Evolutionary conservation across 2,329 filamentous ascomycete species (phyloP).

Genomic region (Cercospora berteroae): DNA sequence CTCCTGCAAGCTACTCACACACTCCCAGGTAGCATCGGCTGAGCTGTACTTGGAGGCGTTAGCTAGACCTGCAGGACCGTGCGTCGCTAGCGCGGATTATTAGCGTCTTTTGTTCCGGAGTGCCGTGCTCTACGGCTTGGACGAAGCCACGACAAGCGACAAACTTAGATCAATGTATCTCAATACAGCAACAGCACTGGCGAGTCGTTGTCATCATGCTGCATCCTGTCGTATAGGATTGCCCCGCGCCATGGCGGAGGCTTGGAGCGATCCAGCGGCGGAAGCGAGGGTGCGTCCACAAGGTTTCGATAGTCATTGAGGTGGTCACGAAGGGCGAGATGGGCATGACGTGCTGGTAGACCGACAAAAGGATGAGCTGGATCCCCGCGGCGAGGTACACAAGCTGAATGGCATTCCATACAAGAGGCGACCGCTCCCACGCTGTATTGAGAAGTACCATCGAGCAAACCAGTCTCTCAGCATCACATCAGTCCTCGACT

Average conservation of each 20-base stretch:
- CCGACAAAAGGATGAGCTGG: not conserved
- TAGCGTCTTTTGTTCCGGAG: constrained; percentile 1
- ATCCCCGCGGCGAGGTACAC: not conserved
- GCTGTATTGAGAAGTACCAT: constrained; percentile 2
- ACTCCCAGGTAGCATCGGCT: constrained; percentile 4
- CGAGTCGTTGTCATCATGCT: constrained; percentile 4
- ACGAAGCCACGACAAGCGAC: constrained; percentile 1
- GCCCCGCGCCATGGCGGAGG: not conserved
- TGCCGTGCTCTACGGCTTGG: not conserved
- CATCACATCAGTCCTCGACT: not conserved
- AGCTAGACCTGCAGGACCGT: constrained; percentile 8
- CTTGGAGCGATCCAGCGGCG: constrained; percentile 1
- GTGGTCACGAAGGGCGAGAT: not conserved
- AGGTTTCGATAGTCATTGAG: constrained; percentile 9
- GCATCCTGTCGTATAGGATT: constrained; percentile 2
- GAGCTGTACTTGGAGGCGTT: constrained; percentile 7
- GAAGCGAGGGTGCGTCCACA: not conserved
- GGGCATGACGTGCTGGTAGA: not conserved
- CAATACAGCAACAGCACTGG: constrained; percentile 1
- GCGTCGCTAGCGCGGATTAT: constrained; percentile 9
- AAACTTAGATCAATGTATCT: not conserved
- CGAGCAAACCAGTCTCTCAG: not conserved
- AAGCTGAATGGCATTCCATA: not conserved
- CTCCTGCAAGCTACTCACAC: not conserved
- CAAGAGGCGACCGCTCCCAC: constrained; percentile 1